Evolutionary conservation across 805 yeast genomes (phyloP), one percentile per base, ranked within the genome.

Genomic region (Yarrowia bubula): DNA sequence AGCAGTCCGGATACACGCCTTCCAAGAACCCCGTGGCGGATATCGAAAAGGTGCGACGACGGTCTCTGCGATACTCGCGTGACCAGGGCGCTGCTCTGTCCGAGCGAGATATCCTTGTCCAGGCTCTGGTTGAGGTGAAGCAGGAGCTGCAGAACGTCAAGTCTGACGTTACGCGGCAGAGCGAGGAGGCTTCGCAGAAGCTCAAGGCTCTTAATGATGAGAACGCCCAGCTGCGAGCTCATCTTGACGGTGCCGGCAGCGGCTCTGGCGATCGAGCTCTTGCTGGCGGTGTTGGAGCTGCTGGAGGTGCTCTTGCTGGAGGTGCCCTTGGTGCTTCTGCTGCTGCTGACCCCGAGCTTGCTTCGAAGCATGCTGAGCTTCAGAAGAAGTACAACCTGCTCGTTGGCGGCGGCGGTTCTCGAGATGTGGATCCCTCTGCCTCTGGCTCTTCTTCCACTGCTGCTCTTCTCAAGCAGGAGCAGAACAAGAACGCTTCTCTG

Each of bases 41-140:
- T 47, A 68, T 71, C 13, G 64, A 69, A 22, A 69, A 70, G 57
- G 64, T 71, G 50, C 65, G 74, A 33, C 66, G 73, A 22, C 71
- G 71, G 11, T 71, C 74, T 7, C 72, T 71, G 48, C 65, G 70
- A 22, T 47, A 69, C 31, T 69, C 72, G n/a, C 71, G 69, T n/a
- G 74, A 71, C 57, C 69, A 61, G 33, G 55, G 67, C 13, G 65
- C 46, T 1, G 39, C 70, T 10, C 60, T 71, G n/a, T 57, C 69
- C 6, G 74, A 71, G 65, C 66, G 73, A 3, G 73, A 71, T 8
- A 71, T 71, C 22, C 66, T 71, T 11, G 58, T 70, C 10, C 68
- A 70, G 22, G 74, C 74, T 9, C 62, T 71, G 4, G 61, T 60
- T 9, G 74, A 69, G 42, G 66, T 72, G 15, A 69, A 71, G 51